A percentile compares a stretch with the other conserved stretches of the same genome.
phyloP scores from a whole-genome alignment of 768 basidiomycete species.

The Lactarius tabidus region DNA sequence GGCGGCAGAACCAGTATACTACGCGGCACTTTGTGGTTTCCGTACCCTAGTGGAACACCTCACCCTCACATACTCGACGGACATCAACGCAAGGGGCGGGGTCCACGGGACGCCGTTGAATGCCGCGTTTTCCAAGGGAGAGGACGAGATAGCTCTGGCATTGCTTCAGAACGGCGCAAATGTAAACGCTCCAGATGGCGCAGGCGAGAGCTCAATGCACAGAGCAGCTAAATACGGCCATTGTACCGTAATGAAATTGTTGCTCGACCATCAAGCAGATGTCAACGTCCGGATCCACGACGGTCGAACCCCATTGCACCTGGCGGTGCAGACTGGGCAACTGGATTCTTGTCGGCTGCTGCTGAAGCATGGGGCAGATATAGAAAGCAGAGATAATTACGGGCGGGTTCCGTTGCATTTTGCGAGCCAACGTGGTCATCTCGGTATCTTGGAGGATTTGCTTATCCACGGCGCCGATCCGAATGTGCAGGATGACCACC shows the following conservation, averaged over 20 bases:
- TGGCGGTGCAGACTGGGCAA: neutral
- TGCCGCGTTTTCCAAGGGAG: neutral
- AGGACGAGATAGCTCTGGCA: neutral
- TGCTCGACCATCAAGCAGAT: neutral
- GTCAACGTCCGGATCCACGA: neutral
- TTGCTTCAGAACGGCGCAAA: neutral
- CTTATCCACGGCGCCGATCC: neutral
- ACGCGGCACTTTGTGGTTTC: neutral
- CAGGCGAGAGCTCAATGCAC: rapidly evolving
- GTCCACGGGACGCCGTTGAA: neutral
- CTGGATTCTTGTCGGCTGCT: neutral
- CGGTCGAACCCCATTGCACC: neutral
- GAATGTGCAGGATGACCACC: neutral
- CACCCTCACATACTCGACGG: neutral
- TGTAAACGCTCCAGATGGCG: neutral
- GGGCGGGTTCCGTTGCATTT: neutral
- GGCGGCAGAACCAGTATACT: neutral
- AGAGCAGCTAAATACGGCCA: neutral
- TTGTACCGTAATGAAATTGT: neutral
- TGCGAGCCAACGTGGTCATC: neutral
- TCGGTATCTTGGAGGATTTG: neutral
- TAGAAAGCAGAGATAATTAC: neutral
- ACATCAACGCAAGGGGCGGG: neutral
- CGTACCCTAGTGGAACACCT: neutral
- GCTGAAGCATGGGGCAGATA: neutral